Evolutionary conservation across 441 rosid genomes (phyloP).

Genomic region (Adansonia grandidieri): DNA sequence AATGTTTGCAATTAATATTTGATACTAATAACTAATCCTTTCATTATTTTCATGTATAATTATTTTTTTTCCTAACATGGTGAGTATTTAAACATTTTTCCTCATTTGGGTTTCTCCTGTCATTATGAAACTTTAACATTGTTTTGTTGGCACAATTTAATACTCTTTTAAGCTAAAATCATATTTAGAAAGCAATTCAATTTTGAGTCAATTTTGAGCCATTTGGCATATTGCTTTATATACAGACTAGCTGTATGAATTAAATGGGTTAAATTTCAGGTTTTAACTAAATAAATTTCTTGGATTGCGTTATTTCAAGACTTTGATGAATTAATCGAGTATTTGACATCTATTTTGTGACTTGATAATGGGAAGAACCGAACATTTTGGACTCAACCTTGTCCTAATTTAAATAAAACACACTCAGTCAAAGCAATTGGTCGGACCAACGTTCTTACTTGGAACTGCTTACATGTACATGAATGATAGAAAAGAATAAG

Average conservation of each 20-base stretch:
- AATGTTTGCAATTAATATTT: constrained; percentile 23
- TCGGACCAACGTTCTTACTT: not conserved
- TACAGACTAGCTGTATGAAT: no score
- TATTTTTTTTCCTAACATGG: not conserved
- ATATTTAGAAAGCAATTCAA: not conserved
- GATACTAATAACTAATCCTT: not conserved
- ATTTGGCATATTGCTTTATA: no score
- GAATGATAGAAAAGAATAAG: no score
- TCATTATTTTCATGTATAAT: constrained; percentile 10
- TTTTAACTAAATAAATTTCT: no score
- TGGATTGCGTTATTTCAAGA: no score
- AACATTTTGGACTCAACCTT: not conserved
- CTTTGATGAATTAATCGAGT: not conserved
- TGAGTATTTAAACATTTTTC: constrained; percentile 2
- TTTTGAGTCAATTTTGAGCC: not conserved
- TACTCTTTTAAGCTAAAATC: not conserved
- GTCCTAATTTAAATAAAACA: not conserved
- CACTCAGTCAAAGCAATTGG: not conserved
- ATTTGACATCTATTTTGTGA: not conserved
- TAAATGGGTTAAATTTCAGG: no score
- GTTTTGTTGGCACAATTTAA: constrained; percentile 24
- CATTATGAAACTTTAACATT: constrained; percentile 23
- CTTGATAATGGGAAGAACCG: not conserved
- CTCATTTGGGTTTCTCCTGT: not conserved
- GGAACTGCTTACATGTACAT: not conserved